These are phyloP conservation scores for Claviceps pusilla DNA, from an alignment of 2,329 filamentous ascomycete species.

Conservation along the genomic window DNA sequence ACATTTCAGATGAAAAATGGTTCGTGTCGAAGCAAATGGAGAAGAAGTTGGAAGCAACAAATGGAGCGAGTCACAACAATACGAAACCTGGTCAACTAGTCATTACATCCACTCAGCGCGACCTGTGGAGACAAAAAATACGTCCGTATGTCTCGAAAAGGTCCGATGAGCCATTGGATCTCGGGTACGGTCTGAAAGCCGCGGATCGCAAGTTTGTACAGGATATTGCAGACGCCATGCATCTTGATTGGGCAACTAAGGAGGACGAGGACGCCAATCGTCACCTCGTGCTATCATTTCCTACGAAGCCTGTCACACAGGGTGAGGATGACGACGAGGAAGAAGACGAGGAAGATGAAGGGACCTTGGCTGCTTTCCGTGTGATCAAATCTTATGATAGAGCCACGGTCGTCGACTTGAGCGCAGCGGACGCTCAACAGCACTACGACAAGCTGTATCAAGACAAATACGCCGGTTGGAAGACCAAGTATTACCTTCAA, in stretches of 20 bases:
- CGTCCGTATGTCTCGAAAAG: constrained; percentile 69
- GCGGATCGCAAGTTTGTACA: constrained; percentile 88
- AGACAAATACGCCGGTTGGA: constrained; percentile 81
- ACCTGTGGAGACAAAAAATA: constrained; percentile 64
- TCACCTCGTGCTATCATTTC: constrained; percentile 36
- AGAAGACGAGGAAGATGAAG: constrained; percentile 39
- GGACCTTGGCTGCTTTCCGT: constrained; percentile 69
- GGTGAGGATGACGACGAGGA: constrained; percentile 29
- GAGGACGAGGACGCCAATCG: constrained; percentile 41
- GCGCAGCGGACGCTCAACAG: constrained; percentile 61
- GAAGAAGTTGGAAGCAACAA: constrained; percentile 44
- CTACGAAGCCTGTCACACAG: constrained; percentile 37
- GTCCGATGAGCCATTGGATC: constrained; percentile 49
- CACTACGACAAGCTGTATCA: constrained; percentile 77
- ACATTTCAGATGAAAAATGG: constrained; percentile 81
- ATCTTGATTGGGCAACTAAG: constrained; percentile 41
- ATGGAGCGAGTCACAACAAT: constrained; percentile 39
- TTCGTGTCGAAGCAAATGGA: constrained; percentile 72
- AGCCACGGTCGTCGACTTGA: constrained; percentile 68
- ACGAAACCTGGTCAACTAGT: constrained; percentile 46
- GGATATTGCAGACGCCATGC: constrained; percentile 55
- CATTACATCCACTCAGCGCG: constrained; percentile 66
- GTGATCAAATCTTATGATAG: constrained; percentile 86
- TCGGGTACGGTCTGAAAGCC: constrained; percentile 59
- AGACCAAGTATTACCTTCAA: constrained; percentile 77